Evolutionary conservation across 495 filamentous ascomycete species (phyloP).

Genomic region (Penicillium bovifimosum): DNA sequence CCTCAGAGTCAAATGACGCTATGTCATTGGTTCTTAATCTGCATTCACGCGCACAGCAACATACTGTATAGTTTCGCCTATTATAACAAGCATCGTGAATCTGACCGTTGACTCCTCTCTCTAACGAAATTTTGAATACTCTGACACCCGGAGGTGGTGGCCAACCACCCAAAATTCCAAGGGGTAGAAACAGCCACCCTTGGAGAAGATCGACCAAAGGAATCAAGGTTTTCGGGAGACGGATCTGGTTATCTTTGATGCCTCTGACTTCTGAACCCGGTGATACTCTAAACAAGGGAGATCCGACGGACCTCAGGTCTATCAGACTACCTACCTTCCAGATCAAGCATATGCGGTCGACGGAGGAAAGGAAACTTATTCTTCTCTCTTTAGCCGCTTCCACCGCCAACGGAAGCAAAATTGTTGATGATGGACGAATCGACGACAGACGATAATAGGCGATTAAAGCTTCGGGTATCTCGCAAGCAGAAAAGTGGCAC

Average conservation of each 20-base stretch:
- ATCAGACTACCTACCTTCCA: background rate
- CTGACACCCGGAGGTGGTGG: background rate
- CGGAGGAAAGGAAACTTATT: background rate
- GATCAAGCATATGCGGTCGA: background rate
- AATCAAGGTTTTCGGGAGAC: background rate
- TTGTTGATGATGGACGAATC: background rate
- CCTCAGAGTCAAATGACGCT: slow-evolving; percentile 25
- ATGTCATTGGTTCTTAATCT: slow-evolving; percentile 13
- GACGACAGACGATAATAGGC: background rate
- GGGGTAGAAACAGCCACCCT: background rate
- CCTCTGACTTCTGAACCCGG: background rate
- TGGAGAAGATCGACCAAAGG: slow-evolving; percentile 1
- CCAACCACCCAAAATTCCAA: background rate
- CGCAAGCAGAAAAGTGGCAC: background rate
- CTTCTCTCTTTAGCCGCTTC: slow-evolving; percentile 2
- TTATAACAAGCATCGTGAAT: background rate
- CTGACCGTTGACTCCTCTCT: background rate
- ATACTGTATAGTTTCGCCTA: background rate
- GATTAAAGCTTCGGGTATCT: background rate
- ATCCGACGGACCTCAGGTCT: background rate
- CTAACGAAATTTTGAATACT: background rate
- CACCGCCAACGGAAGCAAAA: background rate
- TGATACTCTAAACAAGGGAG: background rate
- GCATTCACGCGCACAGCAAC: slow-evolving; percentile 11
- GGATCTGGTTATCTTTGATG: background rate